Conservation (phyloP, 2,329 filamentous ascomycete species). For the Teratosphaeria pseudoeucalypti region DNA sequence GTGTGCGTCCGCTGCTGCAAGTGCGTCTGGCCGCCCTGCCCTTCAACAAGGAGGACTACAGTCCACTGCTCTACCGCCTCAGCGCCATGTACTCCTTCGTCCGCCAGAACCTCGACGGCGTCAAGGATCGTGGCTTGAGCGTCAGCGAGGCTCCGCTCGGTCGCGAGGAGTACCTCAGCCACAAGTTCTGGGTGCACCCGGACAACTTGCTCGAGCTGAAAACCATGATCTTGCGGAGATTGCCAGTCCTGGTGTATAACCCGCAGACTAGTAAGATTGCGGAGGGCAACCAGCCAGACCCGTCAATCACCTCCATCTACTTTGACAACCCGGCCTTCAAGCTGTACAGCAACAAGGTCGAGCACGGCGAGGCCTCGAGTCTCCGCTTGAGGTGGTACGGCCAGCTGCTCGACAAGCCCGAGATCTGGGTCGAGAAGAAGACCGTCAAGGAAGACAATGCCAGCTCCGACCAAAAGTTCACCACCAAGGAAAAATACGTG, state of each 20-base stretch:
- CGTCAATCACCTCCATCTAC: conserved; percentile 88
- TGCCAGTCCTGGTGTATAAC: conserved; percentile 89
- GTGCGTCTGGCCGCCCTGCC: conserved; percentile 78
- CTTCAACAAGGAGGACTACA: conserved; percentile 93
- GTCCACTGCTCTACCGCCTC: conserved; percentile 74
- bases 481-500: conserved; percentile 90
- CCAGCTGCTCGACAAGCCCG: conserved; percentile 64
- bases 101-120: conserved; percentile 67
- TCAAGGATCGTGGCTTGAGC: conserved; percentile 11
- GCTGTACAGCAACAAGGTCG: conserved; percentile 77
- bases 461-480: conserved; percentile 69
- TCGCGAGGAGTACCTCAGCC: conserved; percentile 22
- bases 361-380: conserved; percentile 66
- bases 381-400: conserved; percentile 87
- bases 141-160: conserved; percentile 11
- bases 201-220: conserved; percentile 97
- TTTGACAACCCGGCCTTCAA: conserved; percentile 83
- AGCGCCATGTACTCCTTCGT: conserved; percentile 95
- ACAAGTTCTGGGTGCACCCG: conserved; percentile 73
- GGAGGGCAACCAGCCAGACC: conserved; percentile 67
- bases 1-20: conserved; percentile 82
- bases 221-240: conserved; percentile 80
- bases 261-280: conserved; percentile 73
- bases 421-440: conserved; percentile 85
- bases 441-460: conserved; percentile 63